Base-by-base conservation (phyloP, 176 grass and related monocot genomes). In the Aegilops tauschii region DNA sequence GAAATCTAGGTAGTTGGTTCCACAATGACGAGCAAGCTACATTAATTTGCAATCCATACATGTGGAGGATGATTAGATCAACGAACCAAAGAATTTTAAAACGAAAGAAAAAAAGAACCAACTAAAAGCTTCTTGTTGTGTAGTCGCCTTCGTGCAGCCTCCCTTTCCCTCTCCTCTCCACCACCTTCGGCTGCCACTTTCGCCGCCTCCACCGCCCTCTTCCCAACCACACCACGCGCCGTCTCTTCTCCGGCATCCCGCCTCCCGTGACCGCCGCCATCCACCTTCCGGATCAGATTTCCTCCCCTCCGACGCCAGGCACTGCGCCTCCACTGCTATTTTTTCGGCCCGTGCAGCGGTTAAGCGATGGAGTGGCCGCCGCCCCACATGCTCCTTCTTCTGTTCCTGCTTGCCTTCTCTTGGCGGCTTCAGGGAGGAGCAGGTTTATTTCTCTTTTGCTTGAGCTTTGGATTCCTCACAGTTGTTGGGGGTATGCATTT, bases 101-200 rank as follows among this genome's bases (percentile, higher is more conserved):
- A 47, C 1, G 50, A 18, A 63, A 34, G 32, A 67, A n/a, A 76
- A 31, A 45, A 16, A 62, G 59, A 70, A 47, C 35, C 21, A 61
- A 64, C 9, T 20, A 76, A 84, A 86, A 75, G 42, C 49, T 50
- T 81, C 59, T 76, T 31, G 83, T 69, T 79, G 75, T 86, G 87
- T 35, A 39, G 90, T 89, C 90, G 84, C 74, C 87, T 83, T 86
- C 83, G 73, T 86, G 83, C 84, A 36, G 75, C 68, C 58, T 61
- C 89, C 80, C 66, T 85, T 76, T 87, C 76, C 39, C 34, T 75
- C 76, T 65, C 65, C 8, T 39, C 44, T 36, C 66, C 75, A 67
- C 73, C 79, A 83, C 37, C 85, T 78, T 78, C 80, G 75, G 80
- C 58, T 76, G 80, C 89, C 35, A 74, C 85, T 87, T 50, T 91